phyloP scores from a whole-genome alignment of 768 basidiomycete genomes.

The Boletus vinaceobasis region DNA sequence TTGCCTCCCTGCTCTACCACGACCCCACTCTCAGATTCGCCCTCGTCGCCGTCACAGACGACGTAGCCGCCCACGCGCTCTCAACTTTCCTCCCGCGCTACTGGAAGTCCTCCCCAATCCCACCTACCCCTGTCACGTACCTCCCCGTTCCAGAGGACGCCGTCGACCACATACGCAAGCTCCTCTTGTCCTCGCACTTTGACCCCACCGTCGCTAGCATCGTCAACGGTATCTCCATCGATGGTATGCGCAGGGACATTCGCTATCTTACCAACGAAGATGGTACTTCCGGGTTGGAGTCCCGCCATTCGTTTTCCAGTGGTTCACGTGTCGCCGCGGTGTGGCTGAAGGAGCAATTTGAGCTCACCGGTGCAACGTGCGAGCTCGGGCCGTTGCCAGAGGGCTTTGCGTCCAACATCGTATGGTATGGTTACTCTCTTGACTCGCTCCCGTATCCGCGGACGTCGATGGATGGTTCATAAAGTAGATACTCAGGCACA shows the following conservation, averaged over 20 bases:
- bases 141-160: conserved; percentile 57
- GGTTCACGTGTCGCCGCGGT: conserved; percentile 37
- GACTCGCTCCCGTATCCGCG: not conserved
- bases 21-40: conserved; percentile 36
- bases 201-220: conserved; percentile 65
- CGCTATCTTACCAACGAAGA: conserved; percentile 86
- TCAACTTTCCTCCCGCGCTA: conserved; percentile 66
- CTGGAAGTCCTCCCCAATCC: conserved; percentile 69
- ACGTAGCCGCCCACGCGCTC: conserved; percentile 41
- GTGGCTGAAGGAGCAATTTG: conserved; percentile 61
- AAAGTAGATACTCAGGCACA: conserved; percentile 53
- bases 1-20: conserved; percentile 41
- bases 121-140: conserved; percentile 44
- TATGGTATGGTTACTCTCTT: conserved; percentile 52
- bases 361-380: conserved; percentile 74
- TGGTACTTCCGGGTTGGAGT: conserved; percentile 62
- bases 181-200: conserved; percentile 62
- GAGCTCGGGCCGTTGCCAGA: conserved; percentile 58
- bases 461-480: not conserved
- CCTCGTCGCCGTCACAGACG: conserved; percentile 46
- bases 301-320: conserved; percentile 82
- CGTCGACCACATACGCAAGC: conserved; percentile 49
- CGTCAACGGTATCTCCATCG: conserved; percentile 64
- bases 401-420: conserved; percentile 83
- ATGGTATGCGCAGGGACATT: conserved; percentile 66